Evolutionary conservation across 1,284 basidiomycete genomes (phyloP), one percentile per base, ranked within the genome.

Genomic region (Cryptococcus sp.): DNA sequence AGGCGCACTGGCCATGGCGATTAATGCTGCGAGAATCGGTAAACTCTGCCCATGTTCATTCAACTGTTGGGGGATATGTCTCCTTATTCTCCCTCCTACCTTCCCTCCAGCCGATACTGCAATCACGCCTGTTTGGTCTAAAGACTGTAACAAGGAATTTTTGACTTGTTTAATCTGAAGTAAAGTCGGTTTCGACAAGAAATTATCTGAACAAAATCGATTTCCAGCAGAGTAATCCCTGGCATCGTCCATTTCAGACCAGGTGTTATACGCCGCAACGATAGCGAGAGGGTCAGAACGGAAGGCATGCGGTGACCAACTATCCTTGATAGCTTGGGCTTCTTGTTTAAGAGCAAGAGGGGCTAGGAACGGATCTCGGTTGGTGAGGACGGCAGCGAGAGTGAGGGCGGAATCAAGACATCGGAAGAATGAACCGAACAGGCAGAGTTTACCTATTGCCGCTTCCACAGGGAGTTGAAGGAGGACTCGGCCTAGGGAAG

Each of bases 381-480:
- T 90, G 7, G 90, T 88, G 63, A 96, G 77, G 63, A 96, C 88
- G 1, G 93, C 90, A 4, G 93, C 92, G 43, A 98, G 82, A 3
- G 90, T 90, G 50, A 97, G 78, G 0, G 91, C 90, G 46, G 88
- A 86, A 70, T 96, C 90, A 53, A 97, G 80, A 76, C 93, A 97
- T 56, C 89, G 84, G 85, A 96, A 96, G 80, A 97, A 91, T 63
- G 88, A 86, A 41, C 93, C 94, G 71, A 87, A 90, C 1, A 97
- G 81, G 53, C 93, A 89, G 58, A 98, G 80, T 60, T 92, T 87
- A 55, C 91, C 94, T 76, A 97, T 86, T 55, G 90, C 87, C 0
- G 86, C 89, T 55, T 97, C 93, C 50, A 95, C 84, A 5, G 94
- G 94, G 1, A 97, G 79, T 72, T 95, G 89, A 15, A 94, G 83